These are phyloP conservation scores for Spiromastix sp. DNA, from an alignment of 2,329 filamentous ascomycete genomes.

Conservation along the genomic window DNA sequence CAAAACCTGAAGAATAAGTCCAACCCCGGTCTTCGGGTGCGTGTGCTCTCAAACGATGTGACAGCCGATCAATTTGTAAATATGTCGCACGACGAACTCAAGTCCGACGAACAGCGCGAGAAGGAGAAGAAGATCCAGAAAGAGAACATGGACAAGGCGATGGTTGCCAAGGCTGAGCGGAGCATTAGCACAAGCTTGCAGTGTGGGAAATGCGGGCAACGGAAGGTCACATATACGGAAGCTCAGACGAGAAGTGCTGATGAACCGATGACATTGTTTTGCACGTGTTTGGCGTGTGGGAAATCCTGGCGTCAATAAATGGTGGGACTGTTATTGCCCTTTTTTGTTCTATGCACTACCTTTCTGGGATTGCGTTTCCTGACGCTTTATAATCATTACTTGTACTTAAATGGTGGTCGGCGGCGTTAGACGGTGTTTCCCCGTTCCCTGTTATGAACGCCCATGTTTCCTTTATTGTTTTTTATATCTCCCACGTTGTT, in stretches of 20 bases:
- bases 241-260: slow-evolving; percentile 92
- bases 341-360: no score
- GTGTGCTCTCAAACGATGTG: slow-evolving; percentile 67
- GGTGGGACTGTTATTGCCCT: slow-evolving; percentile 3
- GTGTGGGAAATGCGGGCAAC: slow-evolving; percentile 86
- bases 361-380: no score
- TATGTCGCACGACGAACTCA: slow-evolving; percentile 86
- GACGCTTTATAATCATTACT: no score
- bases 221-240: slow-evolving; percentile 91
- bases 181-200: slow-evolving; percentile 78
- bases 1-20: slow-evolving; percentile 90
- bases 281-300: slow-evolving; percentile 38
- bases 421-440: no score
- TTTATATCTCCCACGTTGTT: no score
- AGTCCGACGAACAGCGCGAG: slow-evolving; percentile 69
- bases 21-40: slow-evolving; percentile 65
- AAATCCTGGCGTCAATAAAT: slow-evolving; percentile 36
- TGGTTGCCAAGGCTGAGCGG: slow-evolving; percentile 86
- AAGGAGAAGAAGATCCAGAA: slow-evolving; percentile 67
- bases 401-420: no score
- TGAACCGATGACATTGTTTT: slow-evolving; percentile 58
- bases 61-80: slow-evolving; percentile 61
- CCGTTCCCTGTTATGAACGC: no score
- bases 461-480: no score
- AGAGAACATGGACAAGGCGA: slow-evolving; percentile 95